Conservation (phyloP, 345 rosid genomes). For the Euclidium syriacum region DNA sequence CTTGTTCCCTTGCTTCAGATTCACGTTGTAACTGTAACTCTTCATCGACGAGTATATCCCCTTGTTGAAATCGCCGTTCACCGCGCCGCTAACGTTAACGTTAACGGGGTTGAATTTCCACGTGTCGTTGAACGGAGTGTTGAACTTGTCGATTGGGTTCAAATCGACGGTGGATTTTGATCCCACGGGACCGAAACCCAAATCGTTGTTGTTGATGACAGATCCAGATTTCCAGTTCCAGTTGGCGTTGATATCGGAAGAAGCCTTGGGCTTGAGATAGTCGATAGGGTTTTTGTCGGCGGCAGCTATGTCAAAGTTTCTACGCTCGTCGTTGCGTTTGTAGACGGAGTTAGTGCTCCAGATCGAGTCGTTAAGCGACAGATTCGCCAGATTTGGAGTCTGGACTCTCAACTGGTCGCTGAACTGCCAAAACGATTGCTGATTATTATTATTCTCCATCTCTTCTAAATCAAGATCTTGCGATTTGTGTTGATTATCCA, state of each 20-base stretch:
- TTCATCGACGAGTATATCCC: slow-evolving; percentile 49
- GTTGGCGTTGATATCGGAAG: slow-evolving; percentile 12
- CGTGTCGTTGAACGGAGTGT: slow-evolving; percentile 34
- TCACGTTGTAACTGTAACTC: slow-evolving; percentile 33
- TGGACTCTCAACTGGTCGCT: slow-evolving; percentile 90
- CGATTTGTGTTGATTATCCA: too few relatives aligned
- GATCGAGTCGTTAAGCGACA: slow-evolving; percentile 82
- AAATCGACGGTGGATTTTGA: slow-evolving; percentile 11
- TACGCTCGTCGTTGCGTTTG: slow-evolving; percentile 62
- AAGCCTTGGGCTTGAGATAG: slow-evolving; percentile 29
- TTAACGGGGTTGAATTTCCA: slow-evolving; percentile 48
- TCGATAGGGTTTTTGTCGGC: slow-evolving; percentile 17
- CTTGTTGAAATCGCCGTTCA: slow-evolving; percentile 80
- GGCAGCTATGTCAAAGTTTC: slow-evolving; percentile 65
- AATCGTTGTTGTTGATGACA: neutral
- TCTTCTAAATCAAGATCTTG: neutral
- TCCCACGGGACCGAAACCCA: slow-evolving; percentile 25
- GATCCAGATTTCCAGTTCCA: slow-evolving; percentile 22
- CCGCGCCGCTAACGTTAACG: slow-evolving; percentile 28
- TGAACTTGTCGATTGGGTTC: slow-evolving; percentile 3
- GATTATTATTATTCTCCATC: slow-evolving; percentile 80
- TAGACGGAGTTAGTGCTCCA: slow-evolving; percentile 62
- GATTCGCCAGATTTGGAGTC: slow-evolving; percentile 54
- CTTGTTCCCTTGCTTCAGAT: slow-evolving; percentile 40
- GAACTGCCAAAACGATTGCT: slow-evolving; percentile 93